Percentiles rank a stretch among this genome's conserved stretches.
Evolutionary conservation across 495 filamentous ascomycete genomes (phyloP).

Genomic region (Podospora sp.): DNA sequence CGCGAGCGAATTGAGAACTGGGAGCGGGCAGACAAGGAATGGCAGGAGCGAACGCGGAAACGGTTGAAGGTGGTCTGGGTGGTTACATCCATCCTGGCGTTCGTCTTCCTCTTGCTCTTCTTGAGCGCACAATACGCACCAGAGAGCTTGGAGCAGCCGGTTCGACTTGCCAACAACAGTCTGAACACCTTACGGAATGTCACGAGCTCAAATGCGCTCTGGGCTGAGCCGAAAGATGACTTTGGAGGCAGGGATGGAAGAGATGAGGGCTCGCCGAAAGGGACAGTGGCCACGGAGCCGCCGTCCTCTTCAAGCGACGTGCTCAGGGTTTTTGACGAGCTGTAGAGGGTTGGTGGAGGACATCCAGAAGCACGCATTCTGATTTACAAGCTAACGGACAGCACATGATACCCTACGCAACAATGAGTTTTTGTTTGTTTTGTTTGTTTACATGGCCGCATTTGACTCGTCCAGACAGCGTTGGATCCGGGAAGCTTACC

Average conservation of each 20-base stretch:
- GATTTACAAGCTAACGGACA: background rate
- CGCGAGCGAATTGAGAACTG: conserved; percentile 66
- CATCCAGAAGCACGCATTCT: background rate
- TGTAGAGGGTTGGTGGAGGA: conserved; percentile 29
- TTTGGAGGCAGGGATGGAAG: background rate
- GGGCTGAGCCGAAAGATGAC: background rate
- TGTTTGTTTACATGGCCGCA: background rate
- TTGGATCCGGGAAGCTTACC: background rate
- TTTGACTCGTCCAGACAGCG: background rate
- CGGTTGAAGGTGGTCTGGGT: conserved; percentile 65
- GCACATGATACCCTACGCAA: background rate
- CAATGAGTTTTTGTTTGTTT: background rate
- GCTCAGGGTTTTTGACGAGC: conserved; percentile 48
- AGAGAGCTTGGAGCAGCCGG: conserved; percentile 22
- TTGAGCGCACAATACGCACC: conserved; percentile 43
- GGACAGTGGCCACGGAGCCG: conserved; percentile 7
- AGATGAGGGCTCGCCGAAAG: background rate
- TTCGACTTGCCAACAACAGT: conserved; percentile 25
- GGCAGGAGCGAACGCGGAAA: conserved; percentile 67
- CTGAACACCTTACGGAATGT: conserved; percentile 16
- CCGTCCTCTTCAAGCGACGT: conserved; percentile 25
- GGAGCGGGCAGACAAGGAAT: conserved; percentile 71
- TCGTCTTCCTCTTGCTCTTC: conserved; percentile 50
- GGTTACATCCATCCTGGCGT: conserved; percentile 47
- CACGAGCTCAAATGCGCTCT: conserved; percentile 11